These are phyloP conservation scores for Podospora comata DNA, from an alignment of 495 filamentous ascomycete genomes.

Conservation along the genomic window DNA sequence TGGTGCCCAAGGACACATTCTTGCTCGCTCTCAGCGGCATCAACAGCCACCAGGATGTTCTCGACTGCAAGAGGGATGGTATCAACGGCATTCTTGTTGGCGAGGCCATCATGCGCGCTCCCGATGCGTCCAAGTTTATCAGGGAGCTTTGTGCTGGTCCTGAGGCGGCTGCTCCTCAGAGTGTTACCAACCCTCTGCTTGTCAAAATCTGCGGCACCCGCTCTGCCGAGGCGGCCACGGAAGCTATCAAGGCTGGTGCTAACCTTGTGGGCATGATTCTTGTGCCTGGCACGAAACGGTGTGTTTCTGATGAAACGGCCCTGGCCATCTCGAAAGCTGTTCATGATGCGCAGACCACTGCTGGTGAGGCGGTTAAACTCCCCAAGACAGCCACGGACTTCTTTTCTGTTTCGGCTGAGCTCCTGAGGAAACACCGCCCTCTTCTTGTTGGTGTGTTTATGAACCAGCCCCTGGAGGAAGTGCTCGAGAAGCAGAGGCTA, in stretches of 20 bases:
- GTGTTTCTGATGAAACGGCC: constrained; percentile 72
- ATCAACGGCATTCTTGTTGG: constrained; percentile 93
- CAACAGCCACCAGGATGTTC: constrained; percentile 82
- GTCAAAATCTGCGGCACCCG: constrained; percentile 98
- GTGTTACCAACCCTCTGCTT: constrained; percentile 46
- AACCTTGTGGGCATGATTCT: constrained; percentile 93
- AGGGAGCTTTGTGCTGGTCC: constrained; percentile 67
- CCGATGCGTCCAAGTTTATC: constrained; percentile 74
- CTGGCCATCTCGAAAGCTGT: constrained; percentile 75
- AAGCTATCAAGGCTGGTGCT: constrained; percentile 82
- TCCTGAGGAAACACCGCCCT: constrained; percentile 50
- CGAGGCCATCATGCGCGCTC: constrained; percentile 91
- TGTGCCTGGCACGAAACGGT: constrained; percentile 74
- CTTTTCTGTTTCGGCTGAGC: constrained; percentile 40
- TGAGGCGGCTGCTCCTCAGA: constrained; percentile 29
- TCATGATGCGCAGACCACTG: constrained; percentile 40
- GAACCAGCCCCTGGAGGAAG: constrained; percentile 78
- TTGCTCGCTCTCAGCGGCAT: constrained; percentile 96
- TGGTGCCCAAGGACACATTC: constrained; percentile 80
- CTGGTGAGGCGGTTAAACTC: constrained; percentile 12
- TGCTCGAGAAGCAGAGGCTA: constrained; percentile 69
- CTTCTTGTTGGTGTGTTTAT: constrained; percentile 92
- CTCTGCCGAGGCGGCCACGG: constrained; percentile 71
- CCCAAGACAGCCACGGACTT: constrained; percentile 41
- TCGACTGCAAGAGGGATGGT: constrained; percentile 80